Percentiles rank a stretch among this genome's conserved stretches.
Conservation (phyloP, 2,329 filamentous ascomycete genomes). For the Pestalotiopsis sp. region DNA sequence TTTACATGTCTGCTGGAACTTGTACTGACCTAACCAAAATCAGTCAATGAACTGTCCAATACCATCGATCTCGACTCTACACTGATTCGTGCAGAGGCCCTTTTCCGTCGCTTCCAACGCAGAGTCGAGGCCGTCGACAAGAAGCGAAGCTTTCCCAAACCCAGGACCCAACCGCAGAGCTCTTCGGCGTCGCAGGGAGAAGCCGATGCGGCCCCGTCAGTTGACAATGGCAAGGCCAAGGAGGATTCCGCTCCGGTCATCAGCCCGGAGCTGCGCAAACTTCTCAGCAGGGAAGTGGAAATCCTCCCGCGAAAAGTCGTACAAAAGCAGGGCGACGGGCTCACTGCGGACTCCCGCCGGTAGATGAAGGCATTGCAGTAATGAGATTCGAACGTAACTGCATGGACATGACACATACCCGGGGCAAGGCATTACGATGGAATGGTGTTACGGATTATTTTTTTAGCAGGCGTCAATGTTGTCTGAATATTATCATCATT, state of each 20-base stretch:
- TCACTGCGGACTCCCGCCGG: constrained; percentile 20
- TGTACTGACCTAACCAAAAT: neutral
- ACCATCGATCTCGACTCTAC: constrained; percentile 90
- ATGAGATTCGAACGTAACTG: neutral
- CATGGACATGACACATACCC: neutral
- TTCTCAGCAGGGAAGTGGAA: constrained; percentile 45
- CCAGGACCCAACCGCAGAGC: constrained; percentile 30
- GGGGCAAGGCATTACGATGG: neutral
- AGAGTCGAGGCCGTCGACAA: constrained; percentile 91
- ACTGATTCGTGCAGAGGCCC: constrained; percentile 80
- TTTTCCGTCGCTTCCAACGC: constrained; percentile 86
- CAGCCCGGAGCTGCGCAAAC: constrained; percentile 55
- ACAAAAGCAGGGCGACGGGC: constrained; percentile 25
- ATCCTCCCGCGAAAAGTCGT: constrained; percentile 27
- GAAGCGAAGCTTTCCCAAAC: constrained; percentile 78
- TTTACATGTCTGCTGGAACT: neutral
- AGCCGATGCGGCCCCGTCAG: constrained; percentile 17
- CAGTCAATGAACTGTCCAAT: constrained; percentile 91
- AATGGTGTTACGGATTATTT: neutral
- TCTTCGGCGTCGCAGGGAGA: constrained; percentile 17
- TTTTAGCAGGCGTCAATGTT: neutral
- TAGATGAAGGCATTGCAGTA: neutral
- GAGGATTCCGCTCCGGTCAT: constrained; percentile 44
- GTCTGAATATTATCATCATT: neutral
- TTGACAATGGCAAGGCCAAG: constrained; percentile 37